These are phyloP conservation scores for Crucihimalaya himalaica DNA, from an alignment of 345 rosid species.

Conservation along the genomic window DNA sequence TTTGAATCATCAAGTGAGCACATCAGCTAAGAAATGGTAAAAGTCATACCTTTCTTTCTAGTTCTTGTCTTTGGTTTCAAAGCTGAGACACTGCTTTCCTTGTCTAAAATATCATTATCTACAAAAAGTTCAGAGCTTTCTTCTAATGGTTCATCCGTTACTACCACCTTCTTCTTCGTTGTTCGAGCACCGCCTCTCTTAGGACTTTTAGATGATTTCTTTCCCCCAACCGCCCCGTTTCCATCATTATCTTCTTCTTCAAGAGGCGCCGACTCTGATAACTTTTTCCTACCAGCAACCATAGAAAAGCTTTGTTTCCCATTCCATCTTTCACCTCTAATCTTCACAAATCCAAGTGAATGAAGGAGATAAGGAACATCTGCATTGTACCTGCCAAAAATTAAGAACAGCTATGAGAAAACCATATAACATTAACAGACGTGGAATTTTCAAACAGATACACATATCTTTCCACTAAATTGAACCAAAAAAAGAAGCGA, in stretches of 20 bases:
- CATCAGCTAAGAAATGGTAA: constrained; percentile 5
- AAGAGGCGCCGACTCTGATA: constrained; percentile 41
- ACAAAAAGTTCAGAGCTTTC: constrained; percentile 44
- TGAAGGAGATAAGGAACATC: constrained; percentile 43
- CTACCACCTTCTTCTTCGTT: constrained; percentile 56
- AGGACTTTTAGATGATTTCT: constrained; percentile 48
- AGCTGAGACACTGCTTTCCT: constrained; percentile 32
- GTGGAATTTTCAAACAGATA: not conserved
- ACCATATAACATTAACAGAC: not conserved
- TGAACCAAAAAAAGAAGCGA: not conserved
- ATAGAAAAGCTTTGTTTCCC: constrained; percentile 47
- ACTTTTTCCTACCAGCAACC: constrained; percentile 59
- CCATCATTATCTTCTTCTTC: constrained; percentile 48
- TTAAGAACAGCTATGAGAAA: constrained; percentile 24
- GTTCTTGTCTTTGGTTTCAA: constrained; percentile 32
- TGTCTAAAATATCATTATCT: constrained; percentile 36
- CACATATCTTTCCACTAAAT: not conserved
- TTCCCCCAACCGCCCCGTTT: constrained; percentile 48
- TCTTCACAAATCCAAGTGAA: constrained; percentile 43
- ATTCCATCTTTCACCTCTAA: constrained; percentile 49
- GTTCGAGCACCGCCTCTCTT: constrained; percentile 49
- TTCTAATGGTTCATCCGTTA: constrained; percentile 24
- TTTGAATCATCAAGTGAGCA: not conserved
- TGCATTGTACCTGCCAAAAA: constrained; percentile 53
- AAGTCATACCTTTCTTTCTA: constrained; percentile 52